A percentile compares a stretch with the other conserved stretches of the same genome.
phyloP scores from a whole-genome alignment of 179 eudicot species.

The Actinidia chinensis region DNA sequence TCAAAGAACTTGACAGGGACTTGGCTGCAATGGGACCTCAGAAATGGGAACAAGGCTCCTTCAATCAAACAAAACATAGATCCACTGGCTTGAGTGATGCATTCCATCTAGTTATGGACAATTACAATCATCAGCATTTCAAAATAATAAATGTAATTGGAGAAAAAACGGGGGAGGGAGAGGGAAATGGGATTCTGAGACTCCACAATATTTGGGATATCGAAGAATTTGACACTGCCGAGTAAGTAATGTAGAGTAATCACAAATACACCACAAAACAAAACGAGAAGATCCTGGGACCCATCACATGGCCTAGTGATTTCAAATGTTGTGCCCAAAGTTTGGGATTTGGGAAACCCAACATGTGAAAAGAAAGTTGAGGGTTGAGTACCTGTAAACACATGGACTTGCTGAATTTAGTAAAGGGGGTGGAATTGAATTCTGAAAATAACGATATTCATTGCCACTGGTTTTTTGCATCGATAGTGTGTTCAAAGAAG shows the following conservation, averaged over 20 bases:
- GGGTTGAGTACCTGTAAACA: slow-evolving; percentile 35
- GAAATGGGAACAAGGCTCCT: slow-evolving; percentile 36
- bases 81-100: slow-evolving; percentile 51
- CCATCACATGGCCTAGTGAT: slow-evolving; percentile 60
- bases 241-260: too few species aligned
- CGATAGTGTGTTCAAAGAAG: slow-evolving; percentile 41
- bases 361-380: slow-evolving; percentile 30
- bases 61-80: slow-evolving; percentile 24
- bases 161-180: slow-evolving; percentile 29
- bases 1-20: slow-evolving; percentile 29
- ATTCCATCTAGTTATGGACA: slow-evolving; percentile 37
- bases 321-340: slow-evolving; percentile 28
- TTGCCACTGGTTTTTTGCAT: slow-evolving; percentile 30
- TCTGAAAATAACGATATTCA: slow-evolving; percentile 23
- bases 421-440: slow-evolving; percentile 32
- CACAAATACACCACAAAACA: slow-evolving; percentile 20
- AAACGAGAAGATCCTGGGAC: slow-evolving; percentile 31
- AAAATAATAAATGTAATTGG: slow-evolving; percentile 49
- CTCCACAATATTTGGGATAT: slow-evolving; percentile 33
- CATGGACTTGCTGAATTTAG: slow-evolving; percentile 41
- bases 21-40: slow-evolving; percentile 42
- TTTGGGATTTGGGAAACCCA: slow-evolving; percentile 51
- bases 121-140: slow-evolving; percentile 28
- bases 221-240: background rate
- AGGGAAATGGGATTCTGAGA: slow-evolving; percentile 53